Evolutionary conservation across 306 rosid genomes (phyloP).

Genomic region (Canavalia ensiformis): DNA sequence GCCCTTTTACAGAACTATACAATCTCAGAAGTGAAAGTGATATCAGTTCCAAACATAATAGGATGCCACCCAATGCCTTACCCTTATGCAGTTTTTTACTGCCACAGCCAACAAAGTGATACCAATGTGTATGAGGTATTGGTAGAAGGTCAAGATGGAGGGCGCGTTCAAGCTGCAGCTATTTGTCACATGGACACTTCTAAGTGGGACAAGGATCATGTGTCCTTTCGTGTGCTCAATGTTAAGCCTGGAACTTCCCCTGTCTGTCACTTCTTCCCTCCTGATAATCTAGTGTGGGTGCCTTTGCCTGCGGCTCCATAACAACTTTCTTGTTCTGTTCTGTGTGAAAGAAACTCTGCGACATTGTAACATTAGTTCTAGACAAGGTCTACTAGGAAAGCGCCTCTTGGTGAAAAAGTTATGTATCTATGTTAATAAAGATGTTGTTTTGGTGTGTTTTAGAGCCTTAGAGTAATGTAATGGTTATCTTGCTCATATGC

Average conservation of each 20-base stretch:
- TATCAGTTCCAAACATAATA: constrained; percentile 59
- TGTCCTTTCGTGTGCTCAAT: constrained; percentile 65
- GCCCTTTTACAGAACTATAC: constrained; percentile 70
- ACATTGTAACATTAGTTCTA: not conserved
- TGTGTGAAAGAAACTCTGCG: constrained; percentile 22
- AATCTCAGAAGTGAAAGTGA: constrained; percentile 50
- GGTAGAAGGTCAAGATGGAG: constrained; percentile 68
- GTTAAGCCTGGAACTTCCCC: constrained; percentile 66
- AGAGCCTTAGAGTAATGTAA: not conserved
- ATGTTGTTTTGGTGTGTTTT: constrained; percentile 1
- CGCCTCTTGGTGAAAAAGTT: not conserved
- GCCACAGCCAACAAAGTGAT: constrained; percentile 67
- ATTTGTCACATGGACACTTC: constrained; percentile 91
- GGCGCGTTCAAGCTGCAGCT: constrained; percentile 64
- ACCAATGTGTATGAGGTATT: constrained; percentile 61
- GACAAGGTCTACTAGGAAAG: constrained; percentile 26
- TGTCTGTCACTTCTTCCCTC: constrained; percentile 81
- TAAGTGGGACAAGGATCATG: constrained; percentile 69
- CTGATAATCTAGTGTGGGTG: constrained; percentile 71
- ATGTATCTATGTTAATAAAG: constrained; percentile 19
- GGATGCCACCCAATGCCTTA: constrained; percentile 84
- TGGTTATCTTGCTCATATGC: not conserved
- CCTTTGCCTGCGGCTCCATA: constrained; percentile 43
- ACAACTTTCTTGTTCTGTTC: not conserved
- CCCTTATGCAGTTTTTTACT: constrained; percentile 79